phyloP scores from a whole-genome alignment of 257 asterid genomes.

The Schizonepeta tenuifolia region DNA sequence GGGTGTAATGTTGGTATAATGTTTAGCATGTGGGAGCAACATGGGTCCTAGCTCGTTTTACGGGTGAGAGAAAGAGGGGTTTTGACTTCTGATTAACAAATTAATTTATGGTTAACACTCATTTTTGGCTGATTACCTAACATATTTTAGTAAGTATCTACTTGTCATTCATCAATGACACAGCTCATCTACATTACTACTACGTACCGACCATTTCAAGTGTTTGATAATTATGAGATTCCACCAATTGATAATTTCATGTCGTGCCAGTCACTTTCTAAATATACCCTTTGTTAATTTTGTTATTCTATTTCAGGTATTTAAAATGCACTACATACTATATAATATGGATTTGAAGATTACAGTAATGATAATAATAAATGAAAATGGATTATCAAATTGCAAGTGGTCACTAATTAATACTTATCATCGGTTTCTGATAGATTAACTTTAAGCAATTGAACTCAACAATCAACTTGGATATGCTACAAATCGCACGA shows the following conservation, averaged over 20 bases:
- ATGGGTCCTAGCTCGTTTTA: conserved; percentile 29
- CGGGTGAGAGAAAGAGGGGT: conserved; percentile 1
- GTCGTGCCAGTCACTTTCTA: conserved; percentile 26
- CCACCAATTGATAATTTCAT: conserved; percentile 31
- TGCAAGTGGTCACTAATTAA: background rate
- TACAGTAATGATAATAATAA: background rate
- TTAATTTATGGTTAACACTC: background rate
- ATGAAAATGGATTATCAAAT: background rate
- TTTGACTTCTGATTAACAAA: conserved; percentile 35
- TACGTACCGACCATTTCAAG: conserved; percentile 33
- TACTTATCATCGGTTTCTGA: background rate
- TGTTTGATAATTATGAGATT: conserved; percentile 18
- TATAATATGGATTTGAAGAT: background rate
- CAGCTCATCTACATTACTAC: conserved; percentile 31
- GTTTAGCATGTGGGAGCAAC: conserved; percentile 36
- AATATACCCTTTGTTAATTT: background rate
- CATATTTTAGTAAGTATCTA: background rate
- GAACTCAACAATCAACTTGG: background rate
- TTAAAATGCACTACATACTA: background rate
- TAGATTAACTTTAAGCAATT: background rate
- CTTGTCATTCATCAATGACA: background rate
- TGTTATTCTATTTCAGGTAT: background rate
- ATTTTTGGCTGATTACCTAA: conserved; percentile 25
- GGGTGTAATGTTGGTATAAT: background rate
- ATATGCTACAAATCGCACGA: background rate